Evolutionary conservation across 1,139 yeast species (phyloP).

Genomic region (Scheffersomyces segobiensis): DNA sequence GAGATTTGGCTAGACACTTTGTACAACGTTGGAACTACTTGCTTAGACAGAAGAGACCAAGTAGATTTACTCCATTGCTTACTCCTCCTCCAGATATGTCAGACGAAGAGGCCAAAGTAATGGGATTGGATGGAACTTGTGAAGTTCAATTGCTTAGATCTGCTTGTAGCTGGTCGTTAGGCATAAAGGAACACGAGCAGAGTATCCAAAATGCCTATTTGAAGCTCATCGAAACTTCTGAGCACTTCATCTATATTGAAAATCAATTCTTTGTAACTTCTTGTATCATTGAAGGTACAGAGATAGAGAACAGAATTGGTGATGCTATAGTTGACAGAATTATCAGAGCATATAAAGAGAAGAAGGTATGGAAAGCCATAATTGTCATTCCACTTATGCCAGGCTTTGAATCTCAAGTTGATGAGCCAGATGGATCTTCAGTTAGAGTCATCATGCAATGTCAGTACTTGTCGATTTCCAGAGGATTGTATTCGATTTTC

Average conservation of each 20-base stretch:
- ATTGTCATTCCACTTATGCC: slow-evolving; percentile 96
- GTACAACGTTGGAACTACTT: slow-evolving; percentile 98
- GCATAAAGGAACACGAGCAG: slow-evolving; percentile 78
- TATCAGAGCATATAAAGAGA: slow-evolving; percentile 78
- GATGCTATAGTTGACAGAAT: slow-evolving; percentile 96
- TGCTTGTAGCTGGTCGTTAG: slow-evolving; percentile 91
- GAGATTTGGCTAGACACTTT: slow-evolving; percentile 91
- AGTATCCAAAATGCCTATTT: slow-evolving; percentile 93
- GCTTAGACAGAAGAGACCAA: slow-evolving; percentile 89
- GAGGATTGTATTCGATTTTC: slow-evolving; percentile 89
- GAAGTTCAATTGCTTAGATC: slow-evolving; percentile 89
- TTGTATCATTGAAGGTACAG: slow-evolving; percentile 81
- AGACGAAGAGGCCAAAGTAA: slow-evolving; percentile 60
- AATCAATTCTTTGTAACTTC: slow-evolving; percentile 93
- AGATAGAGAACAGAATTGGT: slow-evolving; percentile 86
- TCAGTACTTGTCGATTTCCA: slow-evolving; percentile 88
- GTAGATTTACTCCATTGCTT: slow-evolving; percentile 86
- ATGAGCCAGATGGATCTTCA: slow-evolving; percentile 89
- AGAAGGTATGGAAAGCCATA: slow-evolving; percentile 84
- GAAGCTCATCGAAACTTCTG: slow-evolving; percentile 85
- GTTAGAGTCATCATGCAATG: slow-evolving; percentile 96
- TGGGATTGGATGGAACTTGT: slow-evolving; percentile 81
- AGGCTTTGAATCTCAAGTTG: slow-evolving; percentile 93
- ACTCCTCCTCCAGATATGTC: slow-evolving; percentile 91
- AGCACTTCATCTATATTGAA: slow-evolving; percentile 91